Percentiles rank a stretch among this genome's conserved stretches.
Evolutionary conservation across 441 rosid genomes (phyloP).

Genomic region (Syzygium malaccense): DNA sequence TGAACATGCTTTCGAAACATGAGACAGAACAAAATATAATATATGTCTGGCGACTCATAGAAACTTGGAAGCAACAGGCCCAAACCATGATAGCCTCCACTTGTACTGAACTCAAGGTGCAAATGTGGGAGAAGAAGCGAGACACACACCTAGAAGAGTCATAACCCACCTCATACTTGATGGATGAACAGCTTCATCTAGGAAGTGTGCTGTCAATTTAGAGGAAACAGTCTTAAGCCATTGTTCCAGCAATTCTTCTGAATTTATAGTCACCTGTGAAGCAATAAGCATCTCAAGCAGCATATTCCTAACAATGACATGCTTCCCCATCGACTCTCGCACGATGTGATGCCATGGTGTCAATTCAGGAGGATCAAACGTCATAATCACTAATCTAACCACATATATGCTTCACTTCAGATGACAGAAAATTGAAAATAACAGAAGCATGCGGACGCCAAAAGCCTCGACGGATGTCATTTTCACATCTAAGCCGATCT

Average conservation of each 20-base stretch:
- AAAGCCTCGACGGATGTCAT: not conserved
- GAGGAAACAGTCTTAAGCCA: constrained; percentile 99
- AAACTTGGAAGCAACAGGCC: constrained; percentile 89
- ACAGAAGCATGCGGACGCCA: not conserved
- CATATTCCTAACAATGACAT: constrained; percentile 98
- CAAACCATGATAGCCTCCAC: constrained; percentile 97
- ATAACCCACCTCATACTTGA: constrained; percentile 99
- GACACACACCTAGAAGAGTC: constrained; percentile 98
- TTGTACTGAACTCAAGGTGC: constrained; percentile 84
- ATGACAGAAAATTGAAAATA: constrained; percentile 27
- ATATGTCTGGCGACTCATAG: constrained; percentile 98
- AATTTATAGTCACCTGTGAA: constrained; percentile 93
- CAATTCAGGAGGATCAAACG: constrained; percentile 95
- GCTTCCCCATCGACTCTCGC: constrained; percentile 97
- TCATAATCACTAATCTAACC: constrained; percentile 94
- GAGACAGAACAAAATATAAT: constrained; percentile 93
- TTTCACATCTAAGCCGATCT: not conserved
- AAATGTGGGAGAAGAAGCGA: constrained; percentile 94
- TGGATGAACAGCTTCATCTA: constrained; percentile 99
- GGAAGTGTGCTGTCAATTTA: constrained; percentile 91
- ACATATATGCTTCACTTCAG: constrained; percentile 99
- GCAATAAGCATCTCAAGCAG: constrained; percentile 99
- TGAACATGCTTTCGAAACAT: constrained; percentile 96
- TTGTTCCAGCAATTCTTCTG: constrained; percentile 96
- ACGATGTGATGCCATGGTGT: constrained; percentile 57